Percentiles rank a stretch among this genome's conserved stretches.
Evolutionary conservation across 495 filamentous ascomycete genomes (phyloP).

Genomic region (Xylaria palmicola): DNA sequence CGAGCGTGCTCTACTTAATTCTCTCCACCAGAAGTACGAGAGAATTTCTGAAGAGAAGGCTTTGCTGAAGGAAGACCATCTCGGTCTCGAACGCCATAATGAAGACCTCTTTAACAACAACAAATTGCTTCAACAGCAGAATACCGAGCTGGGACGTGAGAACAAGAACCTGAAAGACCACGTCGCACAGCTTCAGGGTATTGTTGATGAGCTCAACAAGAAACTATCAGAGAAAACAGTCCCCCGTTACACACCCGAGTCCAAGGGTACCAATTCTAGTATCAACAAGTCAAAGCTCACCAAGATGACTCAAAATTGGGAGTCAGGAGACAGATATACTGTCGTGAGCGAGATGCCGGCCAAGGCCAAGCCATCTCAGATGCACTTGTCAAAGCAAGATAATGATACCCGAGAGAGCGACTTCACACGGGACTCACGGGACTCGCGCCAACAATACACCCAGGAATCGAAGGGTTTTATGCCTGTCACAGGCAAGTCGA

Average conservation of each 20-base stretch:
- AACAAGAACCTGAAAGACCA: constrained; percentile 36
- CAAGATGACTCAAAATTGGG: constrained; percentile 38
- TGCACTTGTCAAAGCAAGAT: constrained; percentile 37
- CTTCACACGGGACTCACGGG: constrained; percentile 34
- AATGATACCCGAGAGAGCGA: constrained; percentile 42
- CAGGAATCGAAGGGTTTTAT: constrained; percentile 36
- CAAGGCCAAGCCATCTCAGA: constrained; percentile 25
- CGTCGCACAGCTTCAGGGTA: constrained; percentile 36
- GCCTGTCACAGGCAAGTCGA: constrained; percentile 30
- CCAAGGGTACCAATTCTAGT: constrained; percentile 32
- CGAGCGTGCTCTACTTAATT: constrained; percentile 36
- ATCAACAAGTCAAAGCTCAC: constrained; percentile 30
- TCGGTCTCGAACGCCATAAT: constrained; percentile 46
- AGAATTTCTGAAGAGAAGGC: constrained; percentile 34
- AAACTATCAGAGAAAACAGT: constrained; percentile 22
- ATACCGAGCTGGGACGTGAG: constrained; percentile 31
- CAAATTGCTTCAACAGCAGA: constrained; percentile 43
- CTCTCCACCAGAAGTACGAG: constrained; percentile 30
- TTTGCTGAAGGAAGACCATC: constrained; percentile 40
- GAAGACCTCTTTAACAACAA: constrained; percentile 48
- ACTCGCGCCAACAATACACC: constrained; percentile 23
- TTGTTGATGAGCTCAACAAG: constrained; percentile 38
- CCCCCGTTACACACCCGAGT: constrained; percentile 23
- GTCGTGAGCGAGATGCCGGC: constrained; percentile 26
- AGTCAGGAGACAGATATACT: constrained; percentile 31